Percentiles rank a stretch among this genome's conserved stretches.
Evolutionary conservation across 108 stramenopile species (phyloP).

Genomic region (Skeletonema potamos): DNA sequence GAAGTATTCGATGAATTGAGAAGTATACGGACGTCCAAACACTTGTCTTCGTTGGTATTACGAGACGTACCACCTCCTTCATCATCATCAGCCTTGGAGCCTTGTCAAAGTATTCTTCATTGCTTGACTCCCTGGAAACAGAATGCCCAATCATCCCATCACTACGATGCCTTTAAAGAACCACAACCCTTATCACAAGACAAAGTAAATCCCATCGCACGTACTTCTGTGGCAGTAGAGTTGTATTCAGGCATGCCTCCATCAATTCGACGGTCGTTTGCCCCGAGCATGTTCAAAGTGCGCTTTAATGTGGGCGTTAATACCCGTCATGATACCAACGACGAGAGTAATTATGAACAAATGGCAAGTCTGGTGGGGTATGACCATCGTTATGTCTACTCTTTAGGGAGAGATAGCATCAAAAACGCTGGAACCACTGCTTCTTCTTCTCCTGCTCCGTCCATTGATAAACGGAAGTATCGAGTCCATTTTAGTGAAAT

Average conservation of each 20-base stretch:
- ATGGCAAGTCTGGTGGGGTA: slow-evolving; percentile 1
- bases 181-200: not conserved
- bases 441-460: not conserved
- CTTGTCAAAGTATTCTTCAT: slow-evolving; percentile 81
- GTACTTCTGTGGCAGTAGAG: slow-evolving; percentile 30
- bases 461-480: not conserved
- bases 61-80: not conserved
- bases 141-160: not conserved
- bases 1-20: slow-evolving; percentile 35
- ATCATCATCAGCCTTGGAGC: not conserved
- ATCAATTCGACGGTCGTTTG: slow-evolving; percentile 14
- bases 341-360: not conserved
- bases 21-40: not conserved
- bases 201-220: slow-evolving; percentile 3
- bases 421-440: not conserved
- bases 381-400: slow-evolving; percentile 1
- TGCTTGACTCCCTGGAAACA: slow-evolving; percentile 19
- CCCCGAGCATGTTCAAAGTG: slow-evolving; percentile 36
- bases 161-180: not conserved
- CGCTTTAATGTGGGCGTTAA: slow-evolving; percentile 1
- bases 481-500: slow-evolving; percentile 37
- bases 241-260: slow-evolving; percentile 37
- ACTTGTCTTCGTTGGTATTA: slow-evolving; percentile 1
- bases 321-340: not conserved
- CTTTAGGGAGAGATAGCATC: not conserved